These are phyloP conservation scores for Huiozyma sinensis DNA, from an alignment of 805 yeast genomes.

Conservation along the genomic window DNA sequence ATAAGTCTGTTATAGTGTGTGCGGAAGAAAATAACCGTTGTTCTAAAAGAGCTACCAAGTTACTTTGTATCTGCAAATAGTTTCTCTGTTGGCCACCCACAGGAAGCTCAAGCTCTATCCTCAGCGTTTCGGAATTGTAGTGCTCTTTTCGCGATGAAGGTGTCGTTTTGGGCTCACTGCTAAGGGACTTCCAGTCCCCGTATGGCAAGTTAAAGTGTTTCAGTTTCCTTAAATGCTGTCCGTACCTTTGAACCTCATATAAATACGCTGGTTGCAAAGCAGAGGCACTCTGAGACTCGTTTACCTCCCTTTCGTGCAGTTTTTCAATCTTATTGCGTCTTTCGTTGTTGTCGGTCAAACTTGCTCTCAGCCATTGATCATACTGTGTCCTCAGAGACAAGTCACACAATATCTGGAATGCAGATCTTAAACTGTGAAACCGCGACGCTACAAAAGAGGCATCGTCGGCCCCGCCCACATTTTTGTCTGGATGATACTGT, in stretches of 20 bases:
- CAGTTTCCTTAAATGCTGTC: constrained; percentile 18
- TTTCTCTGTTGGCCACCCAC: no score
- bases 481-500: constrained; percentile 22
- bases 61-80: no score
- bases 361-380: constrained; percentile 7
- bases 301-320: constrained; percentile 3
- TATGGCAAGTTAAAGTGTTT: constrained; percentile 18
- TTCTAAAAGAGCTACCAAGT: no score
- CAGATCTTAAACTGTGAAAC: constrained; percentile 21
- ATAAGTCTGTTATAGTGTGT: no score
- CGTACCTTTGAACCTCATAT: constrained; percentile 16
- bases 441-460: constrained; percentile 9
- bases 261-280: neutral
- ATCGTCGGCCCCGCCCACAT: constrained; percentile 5
- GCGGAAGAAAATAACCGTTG: no score
- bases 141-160: neutral
- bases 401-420: constrained; percentile 18
- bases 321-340: neutral
- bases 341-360: neutral
- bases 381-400: constrained; percentile 10
- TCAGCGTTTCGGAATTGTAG: constrained; percentile 8
- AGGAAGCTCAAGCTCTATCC: constrained; percentile 7
- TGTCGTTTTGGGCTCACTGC: neutral
- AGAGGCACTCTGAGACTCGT: neutral
- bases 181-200: constrained; percentile 18